phyloP scores from a whole-genome alignment of 2,329 filamentous ascomycete genomes.

The Ilyonectria sp. region DNA sequence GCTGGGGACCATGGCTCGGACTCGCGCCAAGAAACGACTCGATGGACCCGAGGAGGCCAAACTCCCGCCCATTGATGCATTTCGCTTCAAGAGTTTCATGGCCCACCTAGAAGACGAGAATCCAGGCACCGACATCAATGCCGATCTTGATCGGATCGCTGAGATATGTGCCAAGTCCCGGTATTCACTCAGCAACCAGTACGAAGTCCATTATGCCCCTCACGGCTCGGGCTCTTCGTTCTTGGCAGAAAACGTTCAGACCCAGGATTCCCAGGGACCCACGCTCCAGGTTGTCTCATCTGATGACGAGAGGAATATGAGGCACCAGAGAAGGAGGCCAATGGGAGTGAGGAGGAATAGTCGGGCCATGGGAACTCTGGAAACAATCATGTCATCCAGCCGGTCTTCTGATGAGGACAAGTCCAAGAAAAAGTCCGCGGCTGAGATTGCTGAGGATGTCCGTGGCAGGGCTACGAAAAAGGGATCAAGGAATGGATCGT shows the following conservation, averaged over 20 bases:
- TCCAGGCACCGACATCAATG: constrained; percentile 63
- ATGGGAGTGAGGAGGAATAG: constrained; percentile 63
- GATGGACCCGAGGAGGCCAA: constrained; percentile 57
- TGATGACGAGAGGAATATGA: constrained; percentile 66
- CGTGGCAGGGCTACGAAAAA: constrained; percentile 64
- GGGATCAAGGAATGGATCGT: constrained; percentile 51
- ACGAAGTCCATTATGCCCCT: constrained; percentile 75
- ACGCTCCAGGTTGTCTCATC: constrained; percentile 71
- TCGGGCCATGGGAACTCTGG: constrained; percentile 73
- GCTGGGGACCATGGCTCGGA: constrained; percentile 60
- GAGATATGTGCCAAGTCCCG: constrained; percentile 77
- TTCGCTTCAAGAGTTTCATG: constrained; percentile 77
- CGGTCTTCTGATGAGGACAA: constrained; percentile 75
- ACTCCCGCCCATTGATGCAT: constrained; percentile 74
- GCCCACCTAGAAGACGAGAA: constrained; percentile 65
- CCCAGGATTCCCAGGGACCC: constrained; percentile 59
- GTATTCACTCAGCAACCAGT: constrained; percentile 77
- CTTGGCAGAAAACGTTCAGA: constrained; percentile 50
- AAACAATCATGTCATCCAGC: constrained; percentile 78
- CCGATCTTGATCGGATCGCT: constrained; percentile 75
- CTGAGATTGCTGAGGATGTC: constrained; percentile 69
- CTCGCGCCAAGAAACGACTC: constrained; percentile 57
- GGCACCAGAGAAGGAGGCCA: constrained; percentile 58
- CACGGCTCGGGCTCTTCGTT: constrained; percentile 72
- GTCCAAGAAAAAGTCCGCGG: constrained; percentile 71